Conservation (phyloP, 441 rosid genomes). For the Croton setiger region DNA sequence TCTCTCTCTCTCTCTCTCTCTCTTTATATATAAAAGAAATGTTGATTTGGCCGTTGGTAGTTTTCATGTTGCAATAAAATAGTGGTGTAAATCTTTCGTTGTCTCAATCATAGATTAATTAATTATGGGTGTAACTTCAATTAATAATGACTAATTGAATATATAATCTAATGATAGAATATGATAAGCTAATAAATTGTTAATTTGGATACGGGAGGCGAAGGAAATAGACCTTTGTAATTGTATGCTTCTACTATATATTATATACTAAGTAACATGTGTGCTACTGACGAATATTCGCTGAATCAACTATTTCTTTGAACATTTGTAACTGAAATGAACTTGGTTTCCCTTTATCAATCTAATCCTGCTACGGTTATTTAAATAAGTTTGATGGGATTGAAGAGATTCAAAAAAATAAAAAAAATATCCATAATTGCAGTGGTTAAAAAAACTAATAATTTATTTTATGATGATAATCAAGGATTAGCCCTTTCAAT, state of each 20-base stretch:
- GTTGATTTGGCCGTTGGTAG: background rate
- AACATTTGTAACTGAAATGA: background rate
- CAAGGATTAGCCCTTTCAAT: background rate
- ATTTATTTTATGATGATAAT: background rate
- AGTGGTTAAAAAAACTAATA: background rate
- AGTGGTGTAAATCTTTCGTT: background rate
- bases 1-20: background rate
- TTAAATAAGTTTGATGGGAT: too few relatives aligned
- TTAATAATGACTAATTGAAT: slow-evolving; percentile 6
- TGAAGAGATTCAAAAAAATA: too few relatives aligned
- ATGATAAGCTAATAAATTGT: too few relatives aligned
- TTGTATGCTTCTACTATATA: background rate
- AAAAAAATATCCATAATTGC: background rate
- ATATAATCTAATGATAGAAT: too few relatives aligned
- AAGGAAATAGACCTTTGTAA: too few relatives aligned
- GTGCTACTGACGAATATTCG: background rate
- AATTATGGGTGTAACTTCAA: background rate
- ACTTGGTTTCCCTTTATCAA: too few relatives aligned
- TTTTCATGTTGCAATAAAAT: background rate
- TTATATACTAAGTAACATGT: background rate
- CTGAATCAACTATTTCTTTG: background rate
- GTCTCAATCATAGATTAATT: slow-evolving; percentile 4
- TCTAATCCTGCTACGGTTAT: too few relatives aligned
- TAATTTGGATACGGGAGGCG: too few relatives aligned
- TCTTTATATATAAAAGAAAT: background rate